Percentiles rank a stretch among this genome's conserved stretches.
Conservation (phyloP, 1,139 yeast species). For the Suhomyces ambrosiae region DNA sequence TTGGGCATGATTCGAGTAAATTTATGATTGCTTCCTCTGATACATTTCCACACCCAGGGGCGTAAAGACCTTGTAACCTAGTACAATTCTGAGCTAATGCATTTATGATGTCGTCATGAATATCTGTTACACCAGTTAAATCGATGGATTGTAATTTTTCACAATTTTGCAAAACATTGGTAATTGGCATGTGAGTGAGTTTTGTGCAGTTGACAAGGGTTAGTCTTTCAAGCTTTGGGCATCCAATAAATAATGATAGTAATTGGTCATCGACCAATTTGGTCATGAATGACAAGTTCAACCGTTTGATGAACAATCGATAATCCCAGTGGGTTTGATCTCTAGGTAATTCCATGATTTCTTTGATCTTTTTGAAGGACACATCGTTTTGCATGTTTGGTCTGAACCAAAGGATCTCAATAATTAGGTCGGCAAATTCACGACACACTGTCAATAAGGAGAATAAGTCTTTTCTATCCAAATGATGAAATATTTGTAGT, state of each 20-base stretch:
- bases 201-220: conserved; percentile 81
- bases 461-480: conserved; percentile 69
- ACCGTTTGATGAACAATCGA: conserved; percentile 71
- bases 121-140: conserved; percentile 76
- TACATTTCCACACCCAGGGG: conserved; percentile 77
- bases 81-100: conserved; percentile 75
- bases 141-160: conserved; percentile 81
- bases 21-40: conserved; percentile 65
- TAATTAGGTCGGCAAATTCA: conserved; percentile 77
- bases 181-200: conserved; percentile 62
- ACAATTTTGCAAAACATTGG: conserved; percentile 64
- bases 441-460: conserved; percentile 75
- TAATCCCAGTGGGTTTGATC: conserved; percentile 67
- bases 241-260: conserved; percentile 57
- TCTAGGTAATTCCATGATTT: conserved; percentile 55
- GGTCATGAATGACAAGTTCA: conserved; percentile 78
- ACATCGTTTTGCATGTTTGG: conserved; percentile 69
- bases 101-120: conserved; percentile 65
- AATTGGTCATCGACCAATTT: conserved; percentile 66
- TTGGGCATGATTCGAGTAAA: conserved; percentile 65
- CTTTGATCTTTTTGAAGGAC: conserved; percentile 53
- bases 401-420: conserved; percentile 86
- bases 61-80: conserved; percentile 85
- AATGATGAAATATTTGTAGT: conserved; percentile 65
- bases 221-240: conserved; percentile 78